Base-by-base conservation (phyloP, 139 green algal species). In the Gonium pectorale region DNA sequence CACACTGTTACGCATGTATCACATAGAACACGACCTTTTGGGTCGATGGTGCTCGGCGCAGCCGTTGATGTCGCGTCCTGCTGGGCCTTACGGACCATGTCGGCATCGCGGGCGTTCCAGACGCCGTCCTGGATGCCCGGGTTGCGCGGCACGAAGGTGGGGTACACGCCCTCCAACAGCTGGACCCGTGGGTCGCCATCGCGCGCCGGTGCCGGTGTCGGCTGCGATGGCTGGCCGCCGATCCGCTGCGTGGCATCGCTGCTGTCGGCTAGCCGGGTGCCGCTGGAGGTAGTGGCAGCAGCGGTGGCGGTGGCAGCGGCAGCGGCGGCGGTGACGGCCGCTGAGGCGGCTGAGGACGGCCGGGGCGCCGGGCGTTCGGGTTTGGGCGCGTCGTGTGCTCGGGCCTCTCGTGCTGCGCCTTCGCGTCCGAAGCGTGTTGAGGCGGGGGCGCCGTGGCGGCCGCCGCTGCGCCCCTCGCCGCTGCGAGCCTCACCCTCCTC, bases 101-200 rank as follows among this genome's bases (percentile, higher is more conserved):
- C 26, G n/a, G 43, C 31, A 49, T 93, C 90, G 5, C 27, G 54
- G 2, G 56, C 43, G 64, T 70, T 86, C 91, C 91, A 94, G 13
- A 43, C 35, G 24, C 91, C 91, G 59, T 92, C 89, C 19, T 21
- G 52, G 13, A 94, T 75, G 37, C 87, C 75, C 29, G 77, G 72
- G 59, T 90, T 87, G 21, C 88, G 81, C 0, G 90, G 90, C 63
- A 93, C 90, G 63, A 71, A 92, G 22, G 88, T 92, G 27, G 85
- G 80, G 56, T 89, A 83, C 40, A 72, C 59, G 59, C 75, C 75
- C 59, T 82, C 75, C 17, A 59, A 59, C 27, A 82, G 31, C 3
- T 26, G 26, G 37, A 81, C 73, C 26, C 19, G 67, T 35, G 51
- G 70, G 3, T 44, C 46, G 27, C 6, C 5, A 0, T 21, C 35